Evolutionary conservation across 768 basidiomycete genomes (phyloP).

Genomic region (Tulasnella sp.): DNA sequence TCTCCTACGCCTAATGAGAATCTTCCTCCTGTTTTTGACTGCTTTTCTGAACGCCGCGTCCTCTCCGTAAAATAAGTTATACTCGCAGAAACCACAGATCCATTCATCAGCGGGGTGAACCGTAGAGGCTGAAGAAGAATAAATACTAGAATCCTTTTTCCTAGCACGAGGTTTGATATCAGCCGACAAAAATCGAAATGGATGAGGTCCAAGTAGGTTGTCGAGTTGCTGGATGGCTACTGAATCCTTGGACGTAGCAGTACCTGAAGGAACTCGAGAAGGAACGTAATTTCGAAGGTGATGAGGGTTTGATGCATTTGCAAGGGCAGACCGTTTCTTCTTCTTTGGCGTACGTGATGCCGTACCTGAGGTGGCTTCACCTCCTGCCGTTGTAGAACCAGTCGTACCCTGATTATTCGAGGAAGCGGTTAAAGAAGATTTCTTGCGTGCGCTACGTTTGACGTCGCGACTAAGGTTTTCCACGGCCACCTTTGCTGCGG

Average conservation of each 20-base stretch:
- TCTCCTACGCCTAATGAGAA: conserved; percentile 52
- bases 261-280: conserved; percentile 50
- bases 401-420: neutral
- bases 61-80: conserved; percentile 81
- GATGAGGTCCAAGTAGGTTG: conserved; percentile 43
- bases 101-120: conserved; percentile 69
- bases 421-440: neutral
- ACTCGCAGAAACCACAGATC: conserved; percentile 93
- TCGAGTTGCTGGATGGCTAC: conserved; percentile 29
- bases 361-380: neutral
- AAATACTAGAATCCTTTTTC: conserved; percentile 17
- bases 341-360: conserved; percentile 29
- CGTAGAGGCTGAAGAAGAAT: conserved; percentile 22
- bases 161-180: conserved; percentile 25
- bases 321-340: conserved; percentile 85
- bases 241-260: conserved; percentile 22
- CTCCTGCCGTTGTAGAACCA: neutral
- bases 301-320: conserved; percentile 91
- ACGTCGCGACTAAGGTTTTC: neutral
- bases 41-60: conserved; percentile 51
- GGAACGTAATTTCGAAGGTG: conserved; percentile 90
- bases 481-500: neutral
- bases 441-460: neutral
- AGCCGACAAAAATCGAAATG: conserved; percentile 54
- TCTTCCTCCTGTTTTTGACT: conserved; percentile 62